A percentile compares a stretch with the other conserved stretches of the same genome.
Evolutionary conservation across 1,284 basidiomycete genomes (phyloP).

Genomic region (Phlebopus sp.): DNA sequence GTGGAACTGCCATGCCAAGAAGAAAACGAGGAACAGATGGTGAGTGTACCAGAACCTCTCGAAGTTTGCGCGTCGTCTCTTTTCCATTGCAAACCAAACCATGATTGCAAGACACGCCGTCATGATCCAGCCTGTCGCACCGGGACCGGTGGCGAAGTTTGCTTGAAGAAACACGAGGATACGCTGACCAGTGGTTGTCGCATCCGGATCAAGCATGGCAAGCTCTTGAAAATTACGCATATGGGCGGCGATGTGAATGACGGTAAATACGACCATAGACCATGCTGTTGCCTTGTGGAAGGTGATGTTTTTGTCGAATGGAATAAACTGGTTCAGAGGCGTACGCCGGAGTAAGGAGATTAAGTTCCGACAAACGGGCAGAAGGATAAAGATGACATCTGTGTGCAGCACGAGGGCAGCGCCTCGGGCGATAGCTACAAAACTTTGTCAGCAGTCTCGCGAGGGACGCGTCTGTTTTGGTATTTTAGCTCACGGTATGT

Average conservation of each 20-base stretch:
- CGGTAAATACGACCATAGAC: conserved; percentile 75
- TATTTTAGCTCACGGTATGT: conserved; percentile 64
- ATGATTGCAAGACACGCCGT: conserved; percentile 66
- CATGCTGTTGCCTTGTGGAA: conserved; percentile 88
- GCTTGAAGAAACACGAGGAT: conserved; percentile 66
- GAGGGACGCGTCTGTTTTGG: background rate
- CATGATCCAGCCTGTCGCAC: conserved; percentile 93
- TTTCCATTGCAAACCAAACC: conserved; percentile 82
- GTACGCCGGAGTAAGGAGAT: conserved; percentile 81
- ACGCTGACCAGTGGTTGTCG: conserved; percentile 50
- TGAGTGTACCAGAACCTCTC: conserved; percentile 90
- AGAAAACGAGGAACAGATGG: conserved; percentile 87
- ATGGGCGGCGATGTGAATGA: conserved; percentile 73
- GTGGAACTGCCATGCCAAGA: conserved; percentile 88
- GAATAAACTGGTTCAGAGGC: conserved; percentile 79
- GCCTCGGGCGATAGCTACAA: conserved; percentile 72
- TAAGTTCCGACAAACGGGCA: conserved; percentile 90
- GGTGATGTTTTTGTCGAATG: conserved; percentile 86
- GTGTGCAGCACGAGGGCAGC: conserved; percentile 86
- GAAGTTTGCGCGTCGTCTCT: conserved; percentile 67
- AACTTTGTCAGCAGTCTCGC: conserved; percentile 4
- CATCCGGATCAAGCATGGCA: conserved; percentile 53
- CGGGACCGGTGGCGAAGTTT: conserved; percentile 87
- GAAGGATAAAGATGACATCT: conserved; percentile 85
- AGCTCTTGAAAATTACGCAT: conserved; percentile 79